These are phyloP conservation scores for Colletotrichum paranaense DNA, from an alignment of 2,329 filamentous ascomycete genomes.

Conservation along the genomic window DNA sequence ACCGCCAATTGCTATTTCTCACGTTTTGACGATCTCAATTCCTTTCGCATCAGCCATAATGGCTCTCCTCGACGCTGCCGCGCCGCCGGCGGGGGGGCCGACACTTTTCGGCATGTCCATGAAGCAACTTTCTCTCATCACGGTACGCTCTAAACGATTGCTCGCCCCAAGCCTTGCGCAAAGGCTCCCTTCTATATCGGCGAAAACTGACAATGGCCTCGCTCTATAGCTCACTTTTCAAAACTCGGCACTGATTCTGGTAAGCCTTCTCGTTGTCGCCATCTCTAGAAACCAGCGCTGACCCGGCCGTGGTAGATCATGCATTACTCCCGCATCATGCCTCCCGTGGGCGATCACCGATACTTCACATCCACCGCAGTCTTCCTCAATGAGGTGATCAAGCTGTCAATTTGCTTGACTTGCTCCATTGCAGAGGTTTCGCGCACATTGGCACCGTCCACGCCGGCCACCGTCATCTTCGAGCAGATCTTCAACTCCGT, in stretches of 20 bases:
- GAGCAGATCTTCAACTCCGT: constrained; percentile 82
- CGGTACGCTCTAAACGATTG: constrained; percentile 36
- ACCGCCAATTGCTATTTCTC: constrained; percentile 4
- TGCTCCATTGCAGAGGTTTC: constrained; percentile 91
- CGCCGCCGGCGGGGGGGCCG: constrained; percentile 52
- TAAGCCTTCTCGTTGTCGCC: constrained; percentile 46
- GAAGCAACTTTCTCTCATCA: constrained; percentile 72
- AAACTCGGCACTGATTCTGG: constrained; percentile 79
- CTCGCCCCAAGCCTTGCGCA: neutral
- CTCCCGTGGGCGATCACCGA: constrained; percentile 82
- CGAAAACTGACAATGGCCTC: constrained; percentile 35
- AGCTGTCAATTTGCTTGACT: constrained; percentile 86
- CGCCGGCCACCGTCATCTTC: constrained; percentile 83
- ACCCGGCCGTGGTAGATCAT: constrained; percentile 70
- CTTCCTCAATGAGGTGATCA: constrained; percentile 92
- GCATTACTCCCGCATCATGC: constrained; percentile 96
- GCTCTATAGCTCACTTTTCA: constrained; percentile 76
- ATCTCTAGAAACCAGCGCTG: constrained; percentile 2
- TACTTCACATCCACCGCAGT: constrained; percentile 96
- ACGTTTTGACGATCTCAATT: constrained; percentile 7
- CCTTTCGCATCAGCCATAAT: constrained; percentile 43
- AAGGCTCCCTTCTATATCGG: neutral
- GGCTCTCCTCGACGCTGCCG: constrained; percentile 54
- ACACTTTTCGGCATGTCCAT: constrained; percentile 70
- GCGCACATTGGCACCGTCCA: constrained; percentile 79